Percentiles rank a stretch among this genome's conserved stretches.
phyloP scores from a whole-genome alignment of 1,284 basidiomycete genomes.

The Trichosporon asahii region DNA sequence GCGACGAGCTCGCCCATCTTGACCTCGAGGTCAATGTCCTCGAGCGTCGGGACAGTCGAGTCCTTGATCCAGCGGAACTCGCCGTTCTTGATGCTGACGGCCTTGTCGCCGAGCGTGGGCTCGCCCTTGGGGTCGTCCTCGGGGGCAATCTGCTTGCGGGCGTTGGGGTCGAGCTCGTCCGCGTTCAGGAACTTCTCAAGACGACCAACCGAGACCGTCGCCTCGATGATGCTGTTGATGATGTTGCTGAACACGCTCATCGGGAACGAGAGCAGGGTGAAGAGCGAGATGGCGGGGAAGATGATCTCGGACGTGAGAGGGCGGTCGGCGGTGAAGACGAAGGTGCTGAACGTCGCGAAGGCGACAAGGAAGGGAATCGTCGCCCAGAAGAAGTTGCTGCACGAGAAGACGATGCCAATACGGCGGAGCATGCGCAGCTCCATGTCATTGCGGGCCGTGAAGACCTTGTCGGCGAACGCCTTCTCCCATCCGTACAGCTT shows the following conservation, averaged over 20 bases:
- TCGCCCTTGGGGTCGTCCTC: conserved; percentile 52
- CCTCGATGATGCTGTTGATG: conserved; percentile 54
- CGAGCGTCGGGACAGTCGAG: conserved; percentile 62
- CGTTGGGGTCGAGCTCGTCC: conserved; percentile 75
- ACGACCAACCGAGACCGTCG: conserved; percentile 78
- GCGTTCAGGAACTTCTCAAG: conserved; percentile 72
- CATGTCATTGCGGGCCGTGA: conserved; percentile 75
- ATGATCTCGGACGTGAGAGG: conserved; percentile 87
- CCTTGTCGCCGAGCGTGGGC: conserved; percentile 63
- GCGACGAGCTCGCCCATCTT: conserved; percentile 84
- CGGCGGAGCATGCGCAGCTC: conserved; percentile 77
- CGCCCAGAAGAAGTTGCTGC: conserved; percentile 39
- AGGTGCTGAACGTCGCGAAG: conserved; percentile 78
- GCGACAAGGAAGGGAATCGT: conserved; percentile 65
- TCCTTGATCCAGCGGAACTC: conserved; percentile 73
- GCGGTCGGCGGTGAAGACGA: conserved; percentile 63
- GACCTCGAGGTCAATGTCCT: conserved; percentile 70
- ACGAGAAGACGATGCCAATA: conserved; percentile 66
- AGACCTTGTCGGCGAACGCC: conserved; percentile 68
- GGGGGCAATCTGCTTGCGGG: conserved; percentile 56
- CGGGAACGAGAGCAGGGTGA: conserved; percentile 85
- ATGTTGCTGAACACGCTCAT: conserved; percentile 63
- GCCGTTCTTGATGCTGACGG: conserved; percentile 67
- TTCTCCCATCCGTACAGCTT: conserved; percentile 67
- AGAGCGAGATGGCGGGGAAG: conserved; percentile 90